Percentiles rank a stretch among this genome's conserved stretches.
phyloP scores from a whole-genome alignment of 768 basidiomycete species.

The Lentinula sp. region DNA sequence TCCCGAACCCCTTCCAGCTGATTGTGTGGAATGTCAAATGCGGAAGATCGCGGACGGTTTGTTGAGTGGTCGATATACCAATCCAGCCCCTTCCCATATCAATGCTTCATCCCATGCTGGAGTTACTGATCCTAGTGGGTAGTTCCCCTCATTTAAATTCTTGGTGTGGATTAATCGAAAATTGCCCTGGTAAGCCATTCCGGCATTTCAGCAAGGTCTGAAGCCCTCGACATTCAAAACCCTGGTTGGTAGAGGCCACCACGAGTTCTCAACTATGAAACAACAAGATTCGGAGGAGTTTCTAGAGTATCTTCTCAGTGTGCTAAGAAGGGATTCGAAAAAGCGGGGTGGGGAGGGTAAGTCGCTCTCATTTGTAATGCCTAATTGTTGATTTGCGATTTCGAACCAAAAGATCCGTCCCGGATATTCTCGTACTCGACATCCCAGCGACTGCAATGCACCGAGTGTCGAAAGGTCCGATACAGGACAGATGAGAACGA shows the following conservation, averaged over 20 bases:
- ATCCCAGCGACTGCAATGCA: slow-evolving; percentile 86
- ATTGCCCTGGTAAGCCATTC: slow-evolving; percentile 14
- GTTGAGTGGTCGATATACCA: slow-evolving; percentile 86
- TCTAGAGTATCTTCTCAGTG: slow-evolving; percentile 71
- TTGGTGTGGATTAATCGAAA: too few species aligned
- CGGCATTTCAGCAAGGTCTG: slow-evolving; percentile 74
- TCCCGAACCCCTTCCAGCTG: slow-evolving; percentile 61
- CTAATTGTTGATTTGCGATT: too few species aligned
- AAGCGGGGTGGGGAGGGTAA: slow-evolving; percentile 31
- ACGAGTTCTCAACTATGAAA: slow-evolving; percentile 92
- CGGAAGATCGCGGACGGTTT: slow-evolving; percentile 89
- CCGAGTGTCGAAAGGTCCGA: slow-evolving; percentile 70
- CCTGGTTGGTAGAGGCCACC: slow-evolving; percentile 87
- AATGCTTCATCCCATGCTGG: not conserved
- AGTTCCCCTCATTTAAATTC: not conserved
- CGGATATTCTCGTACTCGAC: slow-evolving; percentile 72
- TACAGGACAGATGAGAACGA: slow-evolving; percentile 76
- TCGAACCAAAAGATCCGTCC: slow-evolving; percentile 52
- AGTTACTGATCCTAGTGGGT: not conserved
- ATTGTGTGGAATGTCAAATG: slow-evolving; percentile 95
- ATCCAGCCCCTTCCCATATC: slow-evolving; percentile 33
- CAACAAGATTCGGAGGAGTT: slow-evolving; percentile 99
- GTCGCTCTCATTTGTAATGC: not conserved
- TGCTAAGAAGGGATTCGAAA: slow-evolving; percentile 61
- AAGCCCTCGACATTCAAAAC: slow-evolving; percentile 81